Conservation (phyloP, 305 asterid genomes). For the Striga hermonthica region DNA sequence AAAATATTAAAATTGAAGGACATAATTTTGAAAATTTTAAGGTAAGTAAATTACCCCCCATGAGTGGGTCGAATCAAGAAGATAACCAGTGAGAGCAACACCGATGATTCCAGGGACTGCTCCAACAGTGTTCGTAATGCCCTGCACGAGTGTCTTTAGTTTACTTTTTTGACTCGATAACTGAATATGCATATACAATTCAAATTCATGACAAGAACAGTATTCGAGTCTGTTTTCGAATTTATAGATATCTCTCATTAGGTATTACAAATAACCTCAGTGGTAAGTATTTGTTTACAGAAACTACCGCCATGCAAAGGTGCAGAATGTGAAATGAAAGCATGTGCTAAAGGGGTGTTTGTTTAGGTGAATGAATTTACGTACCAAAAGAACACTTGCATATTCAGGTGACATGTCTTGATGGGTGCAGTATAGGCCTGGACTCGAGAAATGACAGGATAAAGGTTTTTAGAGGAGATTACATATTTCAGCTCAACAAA, state of each 20-base stretch:
- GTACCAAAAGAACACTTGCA: conserved; percentile 93
- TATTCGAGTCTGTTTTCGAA: not conserved
- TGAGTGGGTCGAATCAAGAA: conserved; percentile 91
- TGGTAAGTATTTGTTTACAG: not conserved
- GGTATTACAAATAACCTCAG: not conserved
- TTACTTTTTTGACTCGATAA: not conserved
- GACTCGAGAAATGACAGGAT: conserved; percentile 27
- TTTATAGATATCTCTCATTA: not conserved
- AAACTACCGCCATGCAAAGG: not conserved
- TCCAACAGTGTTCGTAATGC: conserved; percentile 91
- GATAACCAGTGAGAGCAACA: conserved; percentile 89
- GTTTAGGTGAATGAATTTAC: conserved; percentile 19
- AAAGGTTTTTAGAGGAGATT: conserved; percentile 13
- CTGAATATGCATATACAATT: too few relatives aligned
- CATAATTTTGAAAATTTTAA: not conserved
- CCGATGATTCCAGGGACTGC: conserved; percentile 96
- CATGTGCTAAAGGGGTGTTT: not conserved
- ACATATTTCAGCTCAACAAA: conserved; percentile 2
- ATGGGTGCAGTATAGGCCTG: conserved; percentile 97
- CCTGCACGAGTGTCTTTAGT: conserved; percentile 47
- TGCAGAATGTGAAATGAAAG: not conserved
- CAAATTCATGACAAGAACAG: not conserved
- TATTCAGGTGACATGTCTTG: conserved; percentile 98
- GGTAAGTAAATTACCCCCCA: conserved; percentile 72
- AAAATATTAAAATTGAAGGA: not conserved